These are phyloP conservation scores for Pseudogymnoascus pannorum DNA, from an alignment of 2,329 filamentous ascomycete species.

Conservation along the genomic window DNA sequence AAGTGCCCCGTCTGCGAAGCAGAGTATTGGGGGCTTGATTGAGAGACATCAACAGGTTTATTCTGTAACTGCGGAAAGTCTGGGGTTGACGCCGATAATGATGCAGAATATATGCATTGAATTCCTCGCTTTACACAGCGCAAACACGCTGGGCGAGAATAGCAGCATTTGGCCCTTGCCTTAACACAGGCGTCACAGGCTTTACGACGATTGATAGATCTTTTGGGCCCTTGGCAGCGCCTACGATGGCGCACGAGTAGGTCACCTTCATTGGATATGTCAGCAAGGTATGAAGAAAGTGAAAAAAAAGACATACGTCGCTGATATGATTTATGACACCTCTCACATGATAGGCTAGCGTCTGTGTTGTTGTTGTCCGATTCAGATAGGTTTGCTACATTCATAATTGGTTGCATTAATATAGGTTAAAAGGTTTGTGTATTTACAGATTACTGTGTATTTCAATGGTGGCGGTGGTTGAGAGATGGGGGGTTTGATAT, in stretches of 20 bases:
- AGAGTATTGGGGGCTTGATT: not conserved
- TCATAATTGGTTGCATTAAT: not conserved
- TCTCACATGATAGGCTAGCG: not conserved
- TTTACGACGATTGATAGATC: constrained; percentile 16
- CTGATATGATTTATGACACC: constrained; percentile 18
- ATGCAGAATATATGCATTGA: constrained; percentile 13
- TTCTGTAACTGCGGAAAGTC: not conserved
- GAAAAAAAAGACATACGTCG: constrained; percentile 16
- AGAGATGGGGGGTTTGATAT: not conserved
- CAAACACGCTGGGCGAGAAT: constrained; percentile 16
- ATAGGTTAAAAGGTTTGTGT: not conserved
- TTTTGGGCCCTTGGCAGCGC: constrained; percentile 16
- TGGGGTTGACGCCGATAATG: not conserved
- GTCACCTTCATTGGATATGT: constrained; percentile 12
- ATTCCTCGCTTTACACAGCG: constrained; percentile 16
- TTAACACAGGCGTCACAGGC: constrained; percentile 21
- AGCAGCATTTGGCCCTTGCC: constrained; percentile 20
- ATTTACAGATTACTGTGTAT: not conserved
- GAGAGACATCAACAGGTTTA: not conserved
- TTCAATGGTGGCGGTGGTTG: not conserved
- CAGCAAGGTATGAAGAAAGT: not conserved
- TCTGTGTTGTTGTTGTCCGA: constrained; percentile 1
- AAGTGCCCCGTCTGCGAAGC: not conserved
- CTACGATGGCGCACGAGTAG: constrained; percentile 19
- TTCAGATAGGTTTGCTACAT: not conserved